These are phyloP conservation scores for Linum trigynum DNA, from an alignment of 345 rosid species.

Conservation along the genomic window DNA sequence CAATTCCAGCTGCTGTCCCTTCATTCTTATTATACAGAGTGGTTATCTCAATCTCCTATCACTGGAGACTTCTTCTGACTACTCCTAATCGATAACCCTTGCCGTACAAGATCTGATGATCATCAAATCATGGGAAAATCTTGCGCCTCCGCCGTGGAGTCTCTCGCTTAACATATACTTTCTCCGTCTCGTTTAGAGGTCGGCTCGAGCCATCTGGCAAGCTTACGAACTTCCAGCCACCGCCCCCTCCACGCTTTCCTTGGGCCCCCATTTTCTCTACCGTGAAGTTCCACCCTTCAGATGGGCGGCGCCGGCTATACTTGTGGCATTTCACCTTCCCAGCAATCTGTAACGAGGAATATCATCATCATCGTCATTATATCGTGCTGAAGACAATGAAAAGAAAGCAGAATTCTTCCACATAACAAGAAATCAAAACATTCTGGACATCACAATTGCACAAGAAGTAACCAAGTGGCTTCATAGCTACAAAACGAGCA, in stretches of 20 bases:
- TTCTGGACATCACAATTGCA: no score
- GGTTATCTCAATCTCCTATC: no score
- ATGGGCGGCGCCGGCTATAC: slow-evolving; percentile 69
- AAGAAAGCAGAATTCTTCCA: no score
- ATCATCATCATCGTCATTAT: not conserved
- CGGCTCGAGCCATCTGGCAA: slow-evolving; percentile 87
- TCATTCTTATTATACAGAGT: no score
- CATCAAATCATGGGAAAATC: slow-evolving; percentile 54
- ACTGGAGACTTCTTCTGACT: no score
- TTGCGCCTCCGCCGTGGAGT: slow-evolving; percentile 74
- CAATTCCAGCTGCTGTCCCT: no score
- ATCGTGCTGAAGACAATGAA: no score
- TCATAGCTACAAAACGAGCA: no score
- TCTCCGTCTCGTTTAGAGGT: slow-evolving; percentile 66
- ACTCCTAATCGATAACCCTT: no score
- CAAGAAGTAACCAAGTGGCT: no score
- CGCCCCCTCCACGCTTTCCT: slow-evolving; percentile 84
- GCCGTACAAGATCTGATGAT: no score
- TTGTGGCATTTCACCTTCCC: slow-evolving; percentile 80
- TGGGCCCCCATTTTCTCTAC: slow-evolving; percentile 74
- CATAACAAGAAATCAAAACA: no score
- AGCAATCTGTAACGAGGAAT: slow-evolving; percentile 38
- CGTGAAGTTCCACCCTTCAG: slow-evolving; percentile 74
- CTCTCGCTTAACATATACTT: slow-evolving; percentile 77
- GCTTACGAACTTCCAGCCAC: slow-evolving; percentile 93